Evolutionary conservation across 2,329 filamentous ascomycete genomes (phyloP).

Genomic region (Trichoderma sp.): DNA sequence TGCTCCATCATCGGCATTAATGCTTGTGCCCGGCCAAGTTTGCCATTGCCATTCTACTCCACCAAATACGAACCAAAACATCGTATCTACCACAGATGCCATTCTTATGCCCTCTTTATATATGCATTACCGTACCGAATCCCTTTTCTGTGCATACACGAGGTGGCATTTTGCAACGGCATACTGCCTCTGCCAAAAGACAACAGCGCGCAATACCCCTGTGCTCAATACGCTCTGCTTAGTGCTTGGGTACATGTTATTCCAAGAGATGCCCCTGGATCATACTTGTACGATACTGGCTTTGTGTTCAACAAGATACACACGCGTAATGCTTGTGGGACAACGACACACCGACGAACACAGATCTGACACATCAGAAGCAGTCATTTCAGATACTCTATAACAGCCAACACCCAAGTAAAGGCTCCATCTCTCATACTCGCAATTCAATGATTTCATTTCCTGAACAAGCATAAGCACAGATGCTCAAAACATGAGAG

Average conservation of each 20-base stretch:
- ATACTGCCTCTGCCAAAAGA: background rate
- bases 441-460: background rate
- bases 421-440: background rate
- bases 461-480: background rate
- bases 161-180: too few relatives aligned
- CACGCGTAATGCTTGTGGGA: background rate
- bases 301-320: background rate
- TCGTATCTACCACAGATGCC: background rate
- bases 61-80: background rate
- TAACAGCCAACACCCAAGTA: background rate
- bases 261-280: background rate
- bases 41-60: background rate
- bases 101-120: background rate
- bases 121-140: background rate
- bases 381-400: background rate
- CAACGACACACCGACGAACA: background rate
- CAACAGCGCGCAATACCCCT: background rate
- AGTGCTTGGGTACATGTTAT: background rate
- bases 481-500: background rate
- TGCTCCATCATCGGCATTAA: too few relatives aligned
- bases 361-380: background rate
- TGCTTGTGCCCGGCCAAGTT: too few relatives aligned
- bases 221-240: background rate
- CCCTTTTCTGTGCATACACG: background rate
- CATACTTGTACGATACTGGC: background rate